Conservation (phyloP, 768 basidiomycete species). For the Podaxis sp. region DNA sequence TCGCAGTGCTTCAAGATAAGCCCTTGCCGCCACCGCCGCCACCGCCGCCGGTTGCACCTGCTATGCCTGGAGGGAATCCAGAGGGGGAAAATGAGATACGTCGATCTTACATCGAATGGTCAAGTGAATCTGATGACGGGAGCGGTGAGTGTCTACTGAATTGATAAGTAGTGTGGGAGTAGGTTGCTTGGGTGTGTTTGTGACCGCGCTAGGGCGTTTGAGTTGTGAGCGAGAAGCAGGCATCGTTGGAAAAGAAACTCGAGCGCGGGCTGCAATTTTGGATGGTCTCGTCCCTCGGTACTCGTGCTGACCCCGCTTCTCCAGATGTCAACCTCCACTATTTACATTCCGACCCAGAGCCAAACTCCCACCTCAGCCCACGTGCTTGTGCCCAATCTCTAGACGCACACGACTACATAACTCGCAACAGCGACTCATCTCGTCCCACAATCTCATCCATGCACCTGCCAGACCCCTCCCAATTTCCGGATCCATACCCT, state of each 20-base stretch:
- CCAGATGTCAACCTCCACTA: constrained; percentile 4
- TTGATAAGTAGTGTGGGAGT: neutral
- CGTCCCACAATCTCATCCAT: constrained; percentile 41
- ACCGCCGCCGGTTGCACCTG: neutral
- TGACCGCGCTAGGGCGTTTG: neutral
- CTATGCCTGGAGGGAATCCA: neutral
- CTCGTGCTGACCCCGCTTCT: constrained; percentile 2
- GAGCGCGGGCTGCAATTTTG: neutral
- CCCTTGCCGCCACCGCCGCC: neutral
- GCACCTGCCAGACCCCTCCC: constrained; percentile 60
- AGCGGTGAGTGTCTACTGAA: neutral
- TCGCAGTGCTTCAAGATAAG: constrained; percentile 1
- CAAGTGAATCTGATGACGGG: constrained; percentile 12
- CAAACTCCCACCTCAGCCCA: constrained; percentile 9
- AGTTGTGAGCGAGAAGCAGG: neutral
- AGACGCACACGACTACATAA: constrained; percentile 5
- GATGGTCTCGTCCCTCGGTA: neutral
- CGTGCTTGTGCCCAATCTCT: constrained; percentile 12
- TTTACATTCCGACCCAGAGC: constrained; percentile 10
- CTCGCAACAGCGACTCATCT: constrained; percentile 18
- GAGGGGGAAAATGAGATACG: neutral
- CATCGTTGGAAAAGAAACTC: neutral
- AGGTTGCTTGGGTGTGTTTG: constrained; percentile 9
- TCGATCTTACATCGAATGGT: constrained; percentile 7
- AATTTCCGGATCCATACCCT: constrained; percentile 74